phyloP scores from a whole-genome alignment of 2,329 filamentous ascomycete genomes.

The Colletotrichum chlorophyti region DNA sequence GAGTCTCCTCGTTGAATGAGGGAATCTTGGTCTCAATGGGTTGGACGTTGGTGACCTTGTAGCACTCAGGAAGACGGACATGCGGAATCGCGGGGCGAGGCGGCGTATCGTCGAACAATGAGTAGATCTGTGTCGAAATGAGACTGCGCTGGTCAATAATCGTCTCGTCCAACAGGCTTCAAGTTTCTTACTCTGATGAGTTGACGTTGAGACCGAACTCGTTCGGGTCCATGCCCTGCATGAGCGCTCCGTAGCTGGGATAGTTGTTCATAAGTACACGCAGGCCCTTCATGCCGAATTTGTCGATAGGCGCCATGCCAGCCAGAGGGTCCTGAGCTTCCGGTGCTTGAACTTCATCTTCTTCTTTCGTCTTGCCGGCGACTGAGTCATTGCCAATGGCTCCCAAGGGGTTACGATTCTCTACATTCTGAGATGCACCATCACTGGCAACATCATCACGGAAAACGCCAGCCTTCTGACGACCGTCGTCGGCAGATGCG shows the following conservation, averaged over 20 bases:
- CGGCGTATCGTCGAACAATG: constrained; percentile 65
- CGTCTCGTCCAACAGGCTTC: not conserved
- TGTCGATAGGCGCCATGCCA: constrained; percentile 68
- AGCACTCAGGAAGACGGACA: constrained; percentile 69
- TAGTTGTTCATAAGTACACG: constrained; percentile 69
- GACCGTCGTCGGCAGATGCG: constrained; percentile 46
- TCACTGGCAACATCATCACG: constrained; percentile 52
- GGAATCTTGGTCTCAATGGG: constrained; percentile 69
- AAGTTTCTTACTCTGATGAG: constrained; percentile 59
- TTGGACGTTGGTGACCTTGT: constrained; percentile 71
- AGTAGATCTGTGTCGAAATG: constrained; percentile 66
- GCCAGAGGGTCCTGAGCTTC: constrained; percentile 63
- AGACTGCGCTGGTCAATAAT: constrained; percentile 44
- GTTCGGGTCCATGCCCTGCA: constrained; percentile 65
- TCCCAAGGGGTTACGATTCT: constrained; percentile 50
- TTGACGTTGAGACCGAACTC: constrained; percentile 64
- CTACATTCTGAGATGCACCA: constrained; percentile 37
- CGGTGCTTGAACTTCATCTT: constrained; percentile 45
- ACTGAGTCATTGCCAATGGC: constrained; percentile 54
- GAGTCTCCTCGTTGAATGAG: constrained; percentile 72
- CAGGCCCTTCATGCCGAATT: constrained; percentile 70
- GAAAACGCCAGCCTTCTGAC: constrained; percentile 52
- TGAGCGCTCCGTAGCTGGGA: constrained; percentile 66
- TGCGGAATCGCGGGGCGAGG: constrained; percentile 64
- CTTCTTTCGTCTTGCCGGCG: constrained; percentile 49